phyloP scores from a whole-genome alignment of 352 stramenopile genomes.

The Phytophthora crassamura region DNA sequence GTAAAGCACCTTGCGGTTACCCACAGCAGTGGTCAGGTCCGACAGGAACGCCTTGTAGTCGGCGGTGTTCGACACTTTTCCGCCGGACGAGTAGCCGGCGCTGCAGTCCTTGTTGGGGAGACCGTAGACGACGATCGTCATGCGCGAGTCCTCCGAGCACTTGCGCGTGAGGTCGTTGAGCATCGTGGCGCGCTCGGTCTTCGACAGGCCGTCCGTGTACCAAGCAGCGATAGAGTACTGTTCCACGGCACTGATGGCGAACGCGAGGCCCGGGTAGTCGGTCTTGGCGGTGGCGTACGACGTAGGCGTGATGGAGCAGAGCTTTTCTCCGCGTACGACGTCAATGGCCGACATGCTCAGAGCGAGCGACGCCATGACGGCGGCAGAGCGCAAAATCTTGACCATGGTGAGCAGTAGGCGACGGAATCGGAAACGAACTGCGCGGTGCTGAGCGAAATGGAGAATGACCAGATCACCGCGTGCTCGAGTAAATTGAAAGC shows the following conservation, averaged over 20 bases:
- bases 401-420: constrained; percentile 22
- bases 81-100: constrained; percentile 49
- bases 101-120: constrained; percentile 82
- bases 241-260: constrained; percentile 43
- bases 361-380: constrained; percentile 21
- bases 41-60: constrained; percentile 61
- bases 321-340: constrained; percentile 18
- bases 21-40: constrained; percentile 45
- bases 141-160: constrained; percentile 40
- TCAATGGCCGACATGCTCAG: constrained; percentile 15
- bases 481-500: neutral
- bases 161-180: constrained; percentile 31
- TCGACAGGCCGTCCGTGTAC: constrained; percentile 54
- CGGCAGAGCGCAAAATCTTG: constrained; percentile 16
- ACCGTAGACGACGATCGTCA: constrained; percentile 72
- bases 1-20: constrained; percentile 69
- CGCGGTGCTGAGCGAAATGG: constrained; percentile 16
- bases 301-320: constrained; percentile 48
- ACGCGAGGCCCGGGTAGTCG: constrained; percentile 39
- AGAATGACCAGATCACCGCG: constrained; percentile 18
- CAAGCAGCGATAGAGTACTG: constrained; percentile 53
- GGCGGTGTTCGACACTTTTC: constrained; percentile 43
- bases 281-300: constrained; percentile 47
- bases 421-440: constrained; percentile 2
- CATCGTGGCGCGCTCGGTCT: constrained; percentile 30